These are phyloP conservation scores for Acer saccharum DNA, from an alignment of 345 rosid genomes.

Conservation along the genomic window DNA sequence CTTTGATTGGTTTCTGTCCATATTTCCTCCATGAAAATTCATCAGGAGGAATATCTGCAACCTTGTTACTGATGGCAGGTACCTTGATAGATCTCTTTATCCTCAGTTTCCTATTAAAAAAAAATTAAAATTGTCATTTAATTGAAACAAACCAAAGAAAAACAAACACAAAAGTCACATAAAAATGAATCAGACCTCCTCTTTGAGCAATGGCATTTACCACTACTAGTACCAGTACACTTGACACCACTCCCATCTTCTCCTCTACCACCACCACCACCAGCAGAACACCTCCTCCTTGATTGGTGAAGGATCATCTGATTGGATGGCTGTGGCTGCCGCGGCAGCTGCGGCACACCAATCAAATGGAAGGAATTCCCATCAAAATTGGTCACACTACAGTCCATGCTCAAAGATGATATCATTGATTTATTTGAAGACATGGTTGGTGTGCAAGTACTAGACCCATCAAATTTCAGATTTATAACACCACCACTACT, in stretches of 20 bases:
- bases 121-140: not conserved
- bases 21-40: slow-evolving; percentile 88
- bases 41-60: slow-evolving; percentile 85
- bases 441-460: slow-evolving; percentile 47
- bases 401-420: slow-evolving; percentile 73
- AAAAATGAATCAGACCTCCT: slow-evolving; percentile 39
- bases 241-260: slow-evolving; percentile 64
- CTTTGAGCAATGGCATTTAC: slow-evolving; percentile 84
- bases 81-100: slow-evolving; percentile 71
- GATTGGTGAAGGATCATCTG: slow-evolving; percentile 50
- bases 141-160: not conserved
- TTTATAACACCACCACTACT: slow-evolving; percentile 38
- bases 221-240: slow-evolving; percentile 47
- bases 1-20: slow-evolving; percentile 86
- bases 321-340: slow-evolving; percentile 40
- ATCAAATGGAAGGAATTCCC: slow-evolving; percentile 57
- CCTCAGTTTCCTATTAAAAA: slow-evolving; percentile 51
- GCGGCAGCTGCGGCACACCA: slow-evolving; percentile 45
- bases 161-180: not conserved
- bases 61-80: slow-evolving; percentile 87
- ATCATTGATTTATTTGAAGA: slow-evolving; percentile 63
- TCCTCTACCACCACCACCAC: slow-evolving; percentile 32
- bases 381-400: slow-evolving; percentile 44
- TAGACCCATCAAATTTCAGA: slow-evolving; percentile 62
- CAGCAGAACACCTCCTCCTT: slow-evolving; percentile 52